Conservation (phyloP, 208 protist species). For the Trypanosomatidae sp. region DNA sequence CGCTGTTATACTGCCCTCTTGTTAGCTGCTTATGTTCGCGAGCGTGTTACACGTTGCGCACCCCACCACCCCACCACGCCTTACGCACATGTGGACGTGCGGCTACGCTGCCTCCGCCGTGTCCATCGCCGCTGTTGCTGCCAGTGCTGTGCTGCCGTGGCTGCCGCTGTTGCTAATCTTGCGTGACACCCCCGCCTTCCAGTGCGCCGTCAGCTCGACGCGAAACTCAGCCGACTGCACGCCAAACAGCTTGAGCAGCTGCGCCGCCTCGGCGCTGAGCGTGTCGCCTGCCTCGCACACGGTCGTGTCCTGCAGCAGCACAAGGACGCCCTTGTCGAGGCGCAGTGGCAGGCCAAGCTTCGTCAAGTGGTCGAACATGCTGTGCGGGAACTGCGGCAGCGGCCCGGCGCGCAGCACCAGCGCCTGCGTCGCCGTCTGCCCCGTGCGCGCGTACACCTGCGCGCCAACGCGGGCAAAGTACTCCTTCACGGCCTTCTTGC, state of each 20-base stretch:
- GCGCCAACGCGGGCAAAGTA: slow-evolving; percentile 71
- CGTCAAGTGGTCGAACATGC: slow-evolving; percentile 87
- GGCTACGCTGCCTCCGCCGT: background rate
- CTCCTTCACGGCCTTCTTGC: slow-evolving; percentile 82
- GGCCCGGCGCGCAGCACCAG: slow-evolving; percentile 62
- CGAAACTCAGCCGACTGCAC: slow-evolving; percentile 74
- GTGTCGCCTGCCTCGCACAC: slow-evolving; percentile 84
- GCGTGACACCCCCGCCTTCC: slow-evolving; percentile 72
- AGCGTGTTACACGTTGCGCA: too few species aligned
- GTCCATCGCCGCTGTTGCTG: background rate
- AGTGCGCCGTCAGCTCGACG: slow-evolving; percentile 79
- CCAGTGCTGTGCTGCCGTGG: background rate
- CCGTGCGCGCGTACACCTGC: slow-evolving; percentile 79
- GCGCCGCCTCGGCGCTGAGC: slow-evolving; percentile 83
- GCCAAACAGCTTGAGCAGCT: slow-evolving; percentile 82
- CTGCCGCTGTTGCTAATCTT: slow-evolving; percentile 21
- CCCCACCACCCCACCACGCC: too few species aligned
- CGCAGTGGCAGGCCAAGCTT: slow-evolving; percentile 86
- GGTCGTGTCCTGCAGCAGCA: slow-evolving; percentile 75
- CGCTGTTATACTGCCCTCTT: too few species aligned
- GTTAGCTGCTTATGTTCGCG: too few species aligned
- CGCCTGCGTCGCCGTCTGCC: slow-evolving; percentile 50
- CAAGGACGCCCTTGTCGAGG: slow-evolving; percentile 85
- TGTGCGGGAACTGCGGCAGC: slow-evolving; percentile 85
- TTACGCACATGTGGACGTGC: too few species aligned